Evolutionary conservation across 441 rosid species (phyloP).

Genomic region (Adansonia rubrostipa): DNA sequence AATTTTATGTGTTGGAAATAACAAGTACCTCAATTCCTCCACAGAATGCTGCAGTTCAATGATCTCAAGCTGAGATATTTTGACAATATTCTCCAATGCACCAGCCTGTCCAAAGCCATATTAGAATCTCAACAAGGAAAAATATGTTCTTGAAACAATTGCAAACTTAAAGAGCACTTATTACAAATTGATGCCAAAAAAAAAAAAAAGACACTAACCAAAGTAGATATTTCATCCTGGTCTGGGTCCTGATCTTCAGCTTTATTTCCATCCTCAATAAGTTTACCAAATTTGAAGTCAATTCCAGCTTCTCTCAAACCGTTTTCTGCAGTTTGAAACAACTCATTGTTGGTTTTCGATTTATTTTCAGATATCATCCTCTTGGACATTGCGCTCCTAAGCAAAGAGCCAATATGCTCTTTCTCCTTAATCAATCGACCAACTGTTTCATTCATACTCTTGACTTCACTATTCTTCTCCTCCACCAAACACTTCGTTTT

Average conservation of each 20-base stretch:
- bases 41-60: conserved; percentile 69
- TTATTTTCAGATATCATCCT: conserved; percentile 55
- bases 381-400: conserved; percentile 82
- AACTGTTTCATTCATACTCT: conserved; percentile 69
- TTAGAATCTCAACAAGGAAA: conserved; percentile 23
- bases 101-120: conserved; percentile 61
- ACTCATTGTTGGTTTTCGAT: conserved; percentile 52
- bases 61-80: conserved; percentile 88
- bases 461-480: conserved; percentile 61
- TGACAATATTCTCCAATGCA: conserved; percentile 87
- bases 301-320: conserved; percentile 77
- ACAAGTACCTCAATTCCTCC: conserved; percentile 75
- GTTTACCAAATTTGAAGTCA: conserved; percentile 60
- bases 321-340: conserved; percentile 86
- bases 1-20: background rate
- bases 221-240: conserved; percentile 73
- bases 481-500: conserved; percentile 60
- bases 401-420: conserved; percentile 82
- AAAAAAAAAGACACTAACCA: conserved; percentile 53
- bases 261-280: conserved; percentile 42
- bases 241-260: conserved; percentile 42
- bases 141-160: conserved; percentile 19
- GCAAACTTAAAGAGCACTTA: conserved; percentile 10
- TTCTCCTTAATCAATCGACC: conserved; percentile 71
- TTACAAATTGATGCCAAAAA: conserved; percentile 19